A percentile compares a stretch with the other conserved stretches of the same genome.
phyloP scores from a whole-genome alignment of 164 flowering plant genomes.

The Kingdonia uniflora region DNA sequence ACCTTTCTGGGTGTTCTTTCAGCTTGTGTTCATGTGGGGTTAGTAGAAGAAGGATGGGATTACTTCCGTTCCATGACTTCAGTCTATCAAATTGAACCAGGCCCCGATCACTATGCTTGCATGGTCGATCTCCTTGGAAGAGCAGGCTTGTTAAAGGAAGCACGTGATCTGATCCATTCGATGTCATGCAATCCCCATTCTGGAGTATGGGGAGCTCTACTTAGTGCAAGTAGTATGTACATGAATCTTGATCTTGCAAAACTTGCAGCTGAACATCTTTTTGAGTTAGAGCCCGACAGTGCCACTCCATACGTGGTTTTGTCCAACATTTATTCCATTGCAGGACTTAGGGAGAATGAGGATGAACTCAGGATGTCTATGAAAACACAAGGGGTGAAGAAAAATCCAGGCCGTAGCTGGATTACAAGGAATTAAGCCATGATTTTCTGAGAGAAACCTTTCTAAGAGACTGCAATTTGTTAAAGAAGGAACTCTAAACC shows the following conservation, averaged over 20 bases:
- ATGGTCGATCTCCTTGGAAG: constrained; percentile 19
- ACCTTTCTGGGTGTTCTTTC: constrained; percentile 13
- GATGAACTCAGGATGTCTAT: constrained; percentile 2
- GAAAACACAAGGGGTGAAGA: constrained; percentile 6
- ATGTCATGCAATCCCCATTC: constrained; percentile 10
- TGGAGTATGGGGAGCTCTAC: constrained; percentile 14
- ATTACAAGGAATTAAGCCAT: background rate
- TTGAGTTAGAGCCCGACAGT: constrained; percentile 11
- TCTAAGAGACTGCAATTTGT: too few species aligned
- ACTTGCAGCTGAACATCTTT: constrained; percentile 8
- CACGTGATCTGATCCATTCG: constrained; percentile 10
- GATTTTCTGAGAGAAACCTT: too few species aligned
- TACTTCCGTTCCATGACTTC: constrained; percentile 7
- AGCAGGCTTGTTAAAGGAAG: constrained; percentile 13
- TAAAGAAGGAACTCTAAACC: too few species aligned
- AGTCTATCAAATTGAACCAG: constrained; percentile 5
- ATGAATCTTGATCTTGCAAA: constrained; percentile 10
- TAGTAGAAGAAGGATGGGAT: constrained; percentile 10
- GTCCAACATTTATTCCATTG: constrained; percentile 9
- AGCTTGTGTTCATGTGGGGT: constrained; percentile 13
- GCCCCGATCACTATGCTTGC: constrained; percentile 14
- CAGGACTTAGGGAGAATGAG: constrained; percentile 3
- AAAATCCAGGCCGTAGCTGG: constrained; percentile 12
- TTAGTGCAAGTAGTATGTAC: constrained; percentile 16
- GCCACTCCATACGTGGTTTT: constrained; percentile 11